These are phyloP conservation scores for Aspergillus diversus DNA, from an alignment of 495 filamentous ascomycete genomes.

Conservation along the genomic window DNA sequence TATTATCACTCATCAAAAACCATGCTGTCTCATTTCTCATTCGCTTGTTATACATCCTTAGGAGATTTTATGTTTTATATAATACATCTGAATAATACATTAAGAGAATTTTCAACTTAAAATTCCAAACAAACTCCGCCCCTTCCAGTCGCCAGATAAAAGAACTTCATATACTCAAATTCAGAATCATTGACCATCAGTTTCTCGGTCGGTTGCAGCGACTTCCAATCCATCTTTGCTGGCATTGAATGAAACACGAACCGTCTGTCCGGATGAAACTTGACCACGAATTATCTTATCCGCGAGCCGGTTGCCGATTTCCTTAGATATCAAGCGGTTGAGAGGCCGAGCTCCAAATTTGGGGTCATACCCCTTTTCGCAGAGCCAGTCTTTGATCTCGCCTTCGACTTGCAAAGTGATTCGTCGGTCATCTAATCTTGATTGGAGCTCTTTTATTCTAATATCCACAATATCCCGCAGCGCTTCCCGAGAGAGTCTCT, in stretches of 20 bases:
- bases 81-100: not conserved
- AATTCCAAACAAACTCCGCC: not conserved
- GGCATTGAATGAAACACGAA: conserved; percentile 64
- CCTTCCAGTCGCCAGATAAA: conserved; percentile 5
- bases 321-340: conserved; percentile 85
- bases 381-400: conserved; percentile 81
- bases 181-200: conserved; percentile 12
- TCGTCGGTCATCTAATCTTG: conserved; percentile 80
- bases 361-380: conserved; percentile 85
- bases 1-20: not conserved
- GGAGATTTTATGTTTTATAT: not conserved
- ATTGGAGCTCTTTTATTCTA: conserved; percentile 80
- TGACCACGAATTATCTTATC: conserved; percentile 90
- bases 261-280: conserved; percentile 73
- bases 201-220: conserved; percentile 12
- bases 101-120: not conserved
- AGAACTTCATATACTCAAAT: not conserved
- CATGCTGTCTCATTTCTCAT: conserved; percentile 2
- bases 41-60: not conserved
- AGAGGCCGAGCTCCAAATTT: conserved; percentile 91
- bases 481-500: conserved; percentile 73
- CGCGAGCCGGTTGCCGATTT: conserved; percentile 86
- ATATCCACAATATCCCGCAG: conserved; percentile 94
- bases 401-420: conserved; percentile 74
- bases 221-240: conserved; percentile 43